Base-by-base conservation (phyloP, 352 stramenopile genomes). In the Globisporangium parvum region DNA sequence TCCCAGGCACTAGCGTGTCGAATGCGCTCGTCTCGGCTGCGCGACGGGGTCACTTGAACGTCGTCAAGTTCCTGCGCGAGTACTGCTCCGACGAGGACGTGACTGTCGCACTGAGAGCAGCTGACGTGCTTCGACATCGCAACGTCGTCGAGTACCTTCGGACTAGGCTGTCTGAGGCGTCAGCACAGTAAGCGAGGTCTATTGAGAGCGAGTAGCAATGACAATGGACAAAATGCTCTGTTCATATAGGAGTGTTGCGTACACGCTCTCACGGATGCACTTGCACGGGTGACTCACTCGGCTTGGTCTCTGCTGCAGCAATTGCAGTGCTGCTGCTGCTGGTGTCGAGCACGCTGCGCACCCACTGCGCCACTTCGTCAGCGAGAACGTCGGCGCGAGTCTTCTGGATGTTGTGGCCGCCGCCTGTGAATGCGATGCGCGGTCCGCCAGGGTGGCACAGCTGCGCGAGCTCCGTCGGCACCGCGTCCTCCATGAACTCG, bases 361-460 rank as follows among this genome's bases (percentile, higher is more conserved):
- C 61, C 71, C 71, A 80, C 18, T 57, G 35, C 0, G 18, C 55
- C 21, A 77, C 52, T 8, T 53, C 68, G 1, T 20, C 8, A 14
- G 63, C 67, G 31, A 80, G 49, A 28, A 60, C 33, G 1, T 77
- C 66, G 0, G 71, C 69, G 28, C 71, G 62, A 26, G 74, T 83
- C 67, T 87, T 87, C 48, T 87, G 76, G 39, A 85, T 67, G 52
- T 87, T 87, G 63, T 85, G 76, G 1, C 71, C 76, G 5, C 73
- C 74, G 8, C 53, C 61, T 26, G 42, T 40, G 52, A 82, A 85
- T 14, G 55, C 67, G 20, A 85, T 52, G 15, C 70, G 67, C 4
- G 70, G 67, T 12, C 71, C 69, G 50, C 23, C 33, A 8, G 55
- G 40, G 51, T 71, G 58, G 18, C 73, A 75, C 0, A 67, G 9